Evolutionary conservation across 768 basidiomycete genomes (phyloP), one percentile per base, ranked within the genome.

Genomic region (Mycena maculata): DNA sequence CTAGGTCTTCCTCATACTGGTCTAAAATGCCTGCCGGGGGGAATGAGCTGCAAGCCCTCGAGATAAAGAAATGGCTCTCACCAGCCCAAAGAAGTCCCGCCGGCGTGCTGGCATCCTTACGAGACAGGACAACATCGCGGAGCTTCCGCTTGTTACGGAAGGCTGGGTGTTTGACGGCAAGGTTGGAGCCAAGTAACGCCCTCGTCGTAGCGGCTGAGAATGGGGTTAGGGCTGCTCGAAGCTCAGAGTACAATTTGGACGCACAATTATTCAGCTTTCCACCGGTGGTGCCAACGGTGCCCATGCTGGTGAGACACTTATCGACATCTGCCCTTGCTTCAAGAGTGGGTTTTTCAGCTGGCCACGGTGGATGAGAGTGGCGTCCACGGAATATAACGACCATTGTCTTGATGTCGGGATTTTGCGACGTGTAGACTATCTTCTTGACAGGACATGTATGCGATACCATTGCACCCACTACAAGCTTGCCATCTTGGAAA

Each of bases 341-440:
- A 11, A 9, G 36, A 2, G 23, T 11, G 1, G 58, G 45, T 30
- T 60, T 60, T 10, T 60, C 45, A 45, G 48, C 18, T 2, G 58
- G 58, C 58, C 58, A 60, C 16, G 58, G 58, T 3, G 47, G 58
- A 38, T 60, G 58, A 1, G 45, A 48, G 20, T 60, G 58, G 12
- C 2, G 33, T 5, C 58, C 58, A 12, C 47, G 45, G 16, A 60
- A 48, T 16, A 60, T 49, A 13, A 60, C 58, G 9, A 60, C 45
- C 1, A 22, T 1, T 20, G 10, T 38, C 33, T 31, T 8, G 8
- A 47, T 20, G 2, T 36, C 36, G 16, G 30, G 30, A 9, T 60
- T 33, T 22, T 48, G 36, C 22, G 58, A 60, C 15, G 58, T 60
- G 33, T 60, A 60, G 9, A 60, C 58, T 20, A 60, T 60, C 31